Conservation (phyloP, 2,329 filamentous ascomycete genomes). For the Davidsoniella virescens region DNA sequence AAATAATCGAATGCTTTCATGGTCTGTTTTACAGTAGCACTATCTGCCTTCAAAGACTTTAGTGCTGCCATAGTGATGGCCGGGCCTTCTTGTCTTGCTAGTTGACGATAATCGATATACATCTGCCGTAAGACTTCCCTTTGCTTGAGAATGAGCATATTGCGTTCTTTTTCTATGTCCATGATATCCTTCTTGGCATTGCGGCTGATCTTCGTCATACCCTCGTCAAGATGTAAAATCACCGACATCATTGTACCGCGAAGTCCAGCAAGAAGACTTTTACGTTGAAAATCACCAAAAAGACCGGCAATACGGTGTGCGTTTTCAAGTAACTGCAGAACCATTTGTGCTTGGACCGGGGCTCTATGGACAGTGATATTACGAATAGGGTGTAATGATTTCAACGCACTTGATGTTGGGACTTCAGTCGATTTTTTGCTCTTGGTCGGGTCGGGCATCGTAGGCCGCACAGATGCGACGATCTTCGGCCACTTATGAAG, state of each 20-base stretch:
- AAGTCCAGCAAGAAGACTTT: neutral
- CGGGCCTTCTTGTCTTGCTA: no score
- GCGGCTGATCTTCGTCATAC: constrained; percentile 1
- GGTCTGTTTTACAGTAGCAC: no score
- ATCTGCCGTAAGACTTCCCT: neutral
- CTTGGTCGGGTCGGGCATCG: constrained; percentile 4
- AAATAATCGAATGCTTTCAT: no score
- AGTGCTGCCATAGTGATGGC: no score
- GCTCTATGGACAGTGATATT: constrained; percentile 11
- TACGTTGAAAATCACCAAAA: constrained; percentile 1
- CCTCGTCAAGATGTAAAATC: neutral
- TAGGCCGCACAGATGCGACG: neutral
- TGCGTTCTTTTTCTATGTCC: constrained; percentile 1
- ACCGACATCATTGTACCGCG: neutral
- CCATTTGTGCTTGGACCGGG: constrained; percentile 1
- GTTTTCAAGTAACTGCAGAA: constrained; percentile 1
- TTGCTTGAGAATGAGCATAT: constrained; percentile 4
- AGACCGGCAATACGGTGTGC: constrained; percentile 3
- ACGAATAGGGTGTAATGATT: constrained; percentile 5
- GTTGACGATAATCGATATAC: neutral
- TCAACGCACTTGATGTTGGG: neutral
- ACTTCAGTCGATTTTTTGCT: neutral
- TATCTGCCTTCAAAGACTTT: no score
- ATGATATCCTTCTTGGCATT: constrained; percentile 1
- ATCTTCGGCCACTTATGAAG: constrained; percentile 7